These are phyloP conservation scores for Phialophora chinensis DNA, from an alignment of 2,329 filamentous ascomycete species.

Conservation along the genomic window DNA sequence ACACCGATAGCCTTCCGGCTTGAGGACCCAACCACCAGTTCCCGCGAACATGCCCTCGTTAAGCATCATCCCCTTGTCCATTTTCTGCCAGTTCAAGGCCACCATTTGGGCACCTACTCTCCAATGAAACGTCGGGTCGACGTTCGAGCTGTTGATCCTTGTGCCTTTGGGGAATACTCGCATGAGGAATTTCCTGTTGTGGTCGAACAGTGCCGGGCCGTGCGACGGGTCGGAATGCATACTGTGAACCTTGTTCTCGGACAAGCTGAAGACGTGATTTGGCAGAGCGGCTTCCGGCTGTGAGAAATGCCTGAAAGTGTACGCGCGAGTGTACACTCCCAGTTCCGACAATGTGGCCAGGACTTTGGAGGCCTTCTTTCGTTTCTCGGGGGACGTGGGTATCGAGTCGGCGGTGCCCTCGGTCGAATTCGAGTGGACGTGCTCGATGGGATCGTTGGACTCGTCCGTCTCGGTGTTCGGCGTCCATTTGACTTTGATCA, in stretches of 20 bases:
- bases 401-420: slow-evolving; percentile 45
- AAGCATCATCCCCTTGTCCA: slow-evolving; percentile 93
- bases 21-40: slow-evolving; percentile 82
- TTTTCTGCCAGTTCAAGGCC: slow-evolving; percentile 90
- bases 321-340: slow-evolving; percentile 85
- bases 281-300: slow-evolving; percentile 65
- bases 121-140: slow-evolving; percentile 86
- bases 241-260: slow-evolving; percentile 70
- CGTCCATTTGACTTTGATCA: slow-evolving; percentile 78
- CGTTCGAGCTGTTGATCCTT: slow-evolving; percentile 81
- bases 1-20: slow-evolving; percentile 75
- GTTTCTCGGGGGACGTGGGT: slow-evolving; percentile 42
- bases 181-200: slow-evolving; percentile 84
- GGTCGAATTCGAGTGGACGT: slow-evolving; percentile 44
- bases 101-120: slow-evolving; percentile 87
- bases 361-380: slow-evolving; percentile 65
- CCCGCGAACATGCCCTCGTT: slow-evolving; percentile 91
- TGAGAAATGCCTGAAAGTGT: slow-evolving; percentile 75
- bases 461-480: slow-evolving; percentile 52
- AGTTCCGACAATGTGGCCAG: slow-evolving; percentile 73
- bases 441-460: slow-evolving; percentile 39
- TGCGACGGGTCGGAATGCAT: slow-evolving; percentile 59
- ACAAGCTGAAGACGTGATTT: slow-evolving; percentile 69
- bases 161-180: slow-evolving; percentile 85
- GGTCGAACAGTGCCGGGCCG: slow-evolving; percentile 70